Base-by-base conservation (phyloP, 768 basidiomycete genomes). In the Trametes coccinea region DNA sequence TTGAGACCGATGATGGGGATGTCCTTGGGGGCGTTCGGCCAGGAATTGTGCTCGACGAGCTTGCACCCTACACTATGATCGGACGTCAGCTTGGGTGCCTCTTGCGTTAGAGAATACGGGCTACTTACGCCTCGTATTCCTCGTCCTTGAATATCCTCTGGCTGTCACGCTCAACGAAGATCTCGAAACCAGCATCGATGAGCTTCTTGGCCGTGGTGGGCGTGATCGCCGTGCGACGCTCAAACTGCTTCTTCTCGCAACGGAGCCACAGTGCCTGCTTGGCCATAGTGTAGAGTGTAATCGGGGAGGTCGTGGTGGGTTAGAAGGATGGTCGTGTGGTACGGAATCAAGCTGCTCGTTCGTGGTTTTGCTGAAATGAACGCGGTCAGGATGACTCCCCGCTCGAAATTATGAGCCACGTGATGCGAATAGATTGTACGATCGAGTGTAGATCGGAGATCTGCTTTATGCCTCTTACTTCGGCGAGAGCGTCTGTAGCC, bases 241-340 rank as follows among this genome's bases (percentile, higher is more conserved):
- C 97, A 65, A 95, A 95, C 64, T 87, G 84, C 75, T 98, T 99
- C 73, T 88, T 97, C 80, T 99, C 97, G 79, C 95, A 97, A 67
- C 97, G 88, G 45, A 99, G 84, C 96, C 96, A 99, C 68, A 99
- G 82, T 13, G 77, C 55, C 75, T 79, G 69, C 30, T 65, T 41
- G 51, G 84, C 68, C 85, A 88, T 87, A 44, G 30, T 45, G 48
- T n/a, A 17, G 6, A 39, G 17, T 13, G 9, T 45, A 29, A 30
- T 37, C 22, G 49, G 5, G 17, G 14, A 9, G 8, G 34, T 34
- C 27, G 43, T 37, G 30, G 37, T 31, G 16, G 51, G 45, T 43
- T 6, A 31, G 37, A 37, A 17, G 29, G 33, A 9, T 40, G 31
- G 37, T 40, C 30, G 30, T 51, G 22, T 39, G 16, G 41, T 59